A percentile compares a stretch with the other conserved stretches of the same genome.
Conservation (phyloP, 2,329 filamentous ascomycete genomes). For the Cadophora malorum region DNA sequence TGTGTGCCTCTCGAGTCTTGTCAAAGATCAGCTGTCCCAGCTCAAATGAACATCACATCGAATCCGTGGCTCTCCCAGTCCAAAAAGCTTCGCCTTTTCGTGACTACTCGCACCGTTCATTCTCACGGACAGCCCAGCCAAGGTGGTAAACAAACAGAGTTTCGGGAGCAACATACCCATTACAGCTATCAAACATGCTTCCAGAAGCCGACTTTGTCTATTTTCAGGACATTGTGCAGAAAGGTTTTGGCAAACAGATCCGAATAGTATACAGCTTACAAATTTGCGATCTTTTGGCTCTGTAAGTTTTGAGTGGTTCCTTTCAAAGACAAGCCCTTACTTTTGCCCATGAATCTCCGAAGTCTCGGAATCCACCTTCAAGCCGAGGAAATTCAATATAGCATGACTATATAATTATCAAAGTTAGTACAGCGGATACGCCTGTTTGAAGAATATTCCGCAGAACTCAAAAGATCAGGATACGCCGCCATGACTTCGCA, state of each 20-base stretch:
- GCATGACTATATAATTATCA: not conserved
- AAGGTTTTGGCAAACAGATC: not conserved
- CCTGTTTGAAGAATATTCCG: not conserved
- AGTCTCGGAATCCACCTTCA: not conserved
- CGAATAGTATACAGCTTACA: not conserved
- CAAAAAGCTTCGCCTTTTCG: not conserved
- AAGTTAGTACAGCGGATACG: not conserved
- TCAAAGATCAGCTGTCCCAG: not conserved
- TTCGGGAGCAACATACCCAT: not conserved
- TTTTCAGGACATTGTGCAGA: not conserved
- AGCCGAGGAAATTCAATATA: not conserved
- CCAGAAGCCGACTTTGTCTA: not conserved
- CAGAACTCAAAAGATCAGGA: not conserved
- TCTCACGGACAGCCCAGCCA: not conserved
- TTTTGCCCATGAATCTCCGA: not conserved
- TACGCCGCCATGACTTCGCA: not conserved
- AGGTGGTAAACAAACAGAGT: not conserved
- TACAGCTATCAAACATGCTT: not conserved
- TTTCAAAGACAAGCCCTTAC: not conserved
- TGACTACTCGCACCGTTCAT: not conserved
- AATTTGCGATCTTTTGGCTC: not conserved
- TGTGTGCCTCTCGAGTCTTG: not conserved
- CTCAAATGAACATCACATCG: not conserved
- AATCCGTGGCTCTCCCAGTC: not conserved
- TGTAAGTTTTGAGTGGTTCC: not conserved